Evolutionary conservation across 169 alveolate genomes (phyloP).

Genomic region (Cystoisospora suis): DNA sequence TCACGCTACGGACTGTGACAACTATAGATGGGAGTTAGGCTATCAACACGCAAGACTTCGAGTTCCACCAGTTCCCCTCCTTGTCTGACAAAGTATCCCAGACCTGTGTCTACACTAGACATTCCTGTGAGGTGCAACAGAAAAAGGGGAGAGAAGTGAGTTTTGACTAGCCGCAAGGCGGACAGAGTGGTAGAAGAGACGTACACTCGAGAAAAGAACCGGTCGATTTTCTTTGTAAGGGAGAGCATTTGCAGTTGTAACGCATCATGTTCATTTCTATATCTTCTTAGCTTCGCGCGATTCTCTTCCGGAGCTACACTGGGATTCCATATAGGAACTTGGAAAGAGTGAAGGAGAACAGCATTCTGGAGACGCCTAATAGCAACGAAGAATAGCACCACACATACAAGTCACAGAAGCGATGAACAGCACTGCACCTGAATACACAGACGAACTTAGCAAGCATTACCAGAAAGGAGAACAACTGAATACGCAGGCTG

Average conservation of each 20-base stretch:
- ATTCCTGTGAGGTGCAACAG: neutral
- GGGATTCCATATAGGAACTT: constrained; percentile 27
- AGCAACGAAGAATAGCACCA: neutral
- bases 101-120: no score
- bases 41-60: no score
- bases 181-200: neutral
- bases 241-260: neutral
- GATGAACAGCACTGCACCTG: no score
- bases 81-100: no score
- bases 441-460: no score
- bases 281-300: neutral
- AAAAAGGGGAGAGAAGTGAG: neutral
- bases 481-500: no score
- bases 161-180: neutral
- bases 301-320: constrained; percentile 23
- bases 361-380: constrained; percentile 14
- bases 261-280: constrained; percentile 30
- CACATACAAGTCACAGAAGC: no score
- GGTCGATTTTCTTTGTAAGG: neutral
- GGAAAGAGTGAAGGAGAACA: constrained; percentile 16
- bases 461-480: no score
- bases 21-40: no score
- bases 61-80: no score
- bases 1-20: no score
- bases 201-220: constrained; percentile 20